Percentiles rank a stretch among this genome's conserved stretches.
Evolutionary conservation across 2,329 filamentous ascomycete genomes (phyloP).

Genomic region (Arthroderma sp.): DNA sequence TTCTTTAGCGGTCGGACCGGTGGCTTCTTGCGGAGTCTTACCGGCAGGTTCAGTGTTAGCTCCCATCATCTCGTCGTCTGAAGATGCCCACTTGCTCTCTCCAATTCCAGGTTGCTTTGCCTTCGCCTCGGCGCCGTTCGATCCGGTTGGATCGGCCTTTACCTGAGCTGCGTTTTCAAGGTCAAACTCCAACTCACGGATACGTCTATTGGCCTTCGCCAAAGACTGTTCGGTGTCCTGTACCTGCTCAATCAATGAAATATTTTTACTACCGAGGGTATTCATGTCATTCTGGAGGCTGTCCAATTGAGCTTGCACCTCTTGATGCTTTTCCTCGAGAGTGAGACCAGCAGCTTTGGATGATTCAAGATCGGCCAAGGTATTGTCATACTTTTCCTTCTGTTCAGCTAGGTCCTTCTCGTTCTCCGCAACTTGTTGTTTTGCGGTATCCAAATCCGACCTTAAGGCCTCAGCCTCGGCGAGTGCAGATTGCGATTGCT

Average conservation of each 20-base stretch:
- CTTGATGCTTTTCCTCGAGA: constrained; percentile 7
- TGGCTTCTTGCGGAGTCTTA: constrained; percentile 15
- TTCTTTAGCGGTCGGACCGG: constrained; percentile 27
- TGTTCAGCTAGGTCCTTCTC: constrained; percentile 20
- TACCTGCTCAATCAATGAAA: constrained; percentile 11
- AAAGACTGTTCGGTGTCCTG: constrained; percentile 10
- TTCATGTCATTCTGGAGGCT: constrained; percentile 22
- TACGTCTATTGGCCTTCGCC: constrained; percentile 17
- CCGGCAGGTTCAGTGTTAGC: constrained; percentile 16
- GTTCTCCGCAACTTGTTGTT: constrained; percentile 34
- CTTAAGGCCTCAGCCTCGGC: constrained; percentile 69
- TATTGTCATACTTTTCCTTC: constrained; percentile 26
- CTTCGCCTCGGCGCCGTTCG: constrained; percentile 11
- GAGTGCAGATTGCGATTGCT: constrained; percentile 39
- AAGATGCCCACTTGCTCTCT: constrained; percentile 30
- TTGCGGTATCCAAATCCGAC: constrained; percentile 52
- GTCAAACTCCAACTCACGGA: constrained; percentile 13
- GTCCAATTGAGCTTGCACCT: constrained; percentile 23
- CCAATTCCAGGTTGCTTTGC: constrained; percentile 19
- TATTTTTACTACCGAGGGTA: constrained; percentile 12
- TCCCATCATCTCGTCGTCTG: constrained; percentile 6
- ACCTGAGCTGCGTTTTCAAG: constrained; percentile 9
- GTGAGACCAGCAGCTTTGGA: constrained; percentile 5
- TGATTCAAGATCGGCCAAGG: constrained; percentile 21
- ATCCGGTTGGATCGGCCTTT: constrained; percentile 4